Conservation (phyloP, 352 stramenopile species). For the Phytophthora cajani region DNA sequence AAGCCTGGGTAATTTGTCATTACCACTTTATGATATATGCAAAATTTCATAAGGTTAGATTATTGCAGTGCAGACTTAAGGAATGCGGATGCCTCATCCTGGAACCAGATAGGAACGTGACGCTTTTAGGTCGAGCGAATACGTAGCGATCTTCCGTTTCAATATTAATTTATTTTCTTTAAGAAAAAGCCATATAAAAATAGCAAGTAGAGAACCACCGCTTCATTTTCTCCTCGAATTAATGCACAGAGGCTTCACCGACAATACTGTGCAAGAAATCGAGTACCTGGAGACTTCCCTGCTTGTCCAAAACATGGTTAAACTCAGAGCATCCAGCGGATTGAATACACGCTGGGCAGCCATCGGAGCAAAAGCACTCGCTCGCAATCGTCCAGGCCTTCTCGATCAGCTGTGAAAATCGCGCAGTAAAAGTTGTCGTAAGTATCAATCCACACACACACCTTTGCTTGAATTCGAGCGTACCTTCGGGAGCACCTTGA, state of each 20-base stretch:
- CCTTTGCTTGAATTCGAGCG: not conserved
- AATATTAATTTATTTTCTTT: too few relatives aligned
- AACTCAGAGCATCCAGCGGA: slow-evolving; percentile 86
- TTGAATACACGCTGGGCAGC: slow-evolving; percentile 91
- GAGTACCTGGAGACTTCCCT: slow-evolving; percentile 74
- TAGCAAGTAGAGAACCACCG: too few relatives aligned
- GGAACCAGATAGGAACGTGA: too few relatives aligned
- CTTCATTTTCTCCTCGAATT: not conserved
- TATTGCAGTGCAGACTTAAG: too few relatives aligned
- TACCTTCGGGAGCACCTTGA: slow-evolving; percentile 65
- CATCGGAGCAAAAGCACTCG: slow-evolving; percentile 77
- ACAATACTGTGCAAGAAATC: slow-evolving; percentile 45
- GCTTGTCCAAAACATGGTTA: slow-evolving; percentile 91
- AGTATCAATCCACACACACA: not conserved
- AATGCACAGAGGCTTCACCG: not conserved
- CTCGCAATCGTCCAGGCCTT: slow-evolving; percentile 73
- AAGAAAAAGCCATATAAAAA: not conserved
- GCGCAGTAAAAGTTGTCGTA: slow-evolving; percentile 1
- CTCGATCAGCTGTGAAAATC: slow-evolving; percentile 42
- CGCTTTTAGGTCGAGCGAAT: too few relatives aligned
- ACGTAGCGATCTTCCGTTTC: too few relatives aligned
- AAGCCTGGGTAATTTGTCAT: too few relatives aligned
- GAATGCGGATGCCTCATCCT: too few relatives aligned
- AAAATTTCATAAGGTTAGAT: too few relatives aligned
- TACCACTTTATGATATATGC: too few relatives aligned